Conservation (phyloP, 768 basidiomycete species). For the Kwoniella heveanensis region DNA sequence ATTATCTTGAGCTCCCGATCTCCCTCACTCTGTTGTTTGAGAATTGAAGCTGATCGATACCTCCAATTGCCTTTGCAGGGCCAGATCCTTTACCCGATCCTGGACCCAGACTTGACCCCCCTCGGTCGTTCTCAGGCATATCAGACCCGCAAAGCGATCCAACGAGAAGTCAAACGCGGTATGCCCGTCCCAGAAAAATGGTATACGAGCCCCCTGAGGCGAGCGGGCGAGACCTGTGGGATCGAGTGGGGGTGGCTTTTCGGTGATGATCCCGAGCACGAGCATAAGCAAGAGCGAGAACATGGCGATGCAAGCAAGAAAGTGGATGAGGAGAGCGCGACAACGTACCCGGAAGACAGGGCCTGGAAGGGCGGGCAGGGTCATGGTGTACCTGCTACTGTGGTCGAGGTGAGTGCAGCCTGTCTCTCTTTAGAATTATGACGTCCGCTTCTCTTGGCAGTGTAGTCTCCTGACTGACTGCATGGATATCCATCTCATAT, state of each 20-base stretch:
- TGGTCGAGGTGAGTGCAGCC: slow-evolving; percentile 35
- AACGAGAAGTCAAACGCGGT: slow-evolving; percentile 22
- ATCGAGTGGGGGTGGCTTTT: slow-evolving; percentile 38
- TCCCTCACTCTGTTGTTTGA: too few species aligned
- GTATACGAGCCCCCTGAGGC: slow-evolving; percentile 30
- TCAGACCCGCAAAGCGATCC: slow-evolving; percentile 18
- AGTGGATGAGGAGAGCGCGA: background rate
- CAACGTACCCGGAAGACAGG: background rate
- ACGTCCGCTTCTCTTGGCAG: background rate
- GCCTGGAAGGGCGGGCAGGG: slow-evolving; percentile 13
- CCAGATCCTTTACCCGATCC: slow-evolving; percentile 16
- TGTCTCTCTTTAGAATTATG: too few species aligned
- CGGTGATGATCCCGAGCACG: slow-evolving; percentile 3
- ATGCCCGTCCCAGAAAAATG: slow-evolving; percentile 33
- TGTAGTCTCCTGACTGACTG: background rate
- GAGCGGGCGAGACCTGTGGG: slow-evolving; percentile 34
- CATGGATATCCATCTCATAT: background rate
- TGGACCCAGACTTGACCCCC: slow-evolving; percentile 31
- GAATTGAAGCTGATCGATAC: too few species aligned
- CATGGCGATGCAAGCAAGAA: background rate
- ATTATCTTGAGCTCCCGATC: too few species aligned
- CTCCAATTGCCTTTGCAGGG: background rate
- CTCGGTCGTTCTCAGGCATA: slow-evolving; percentile 29
- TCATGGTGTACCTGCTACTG: slow-evolving; percentile 28
- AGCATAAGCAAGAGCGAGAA: background rate